phyloP scores from a whole-genome alignment of 305 asterid species.

The Ilex paraguariensis region DNA sequence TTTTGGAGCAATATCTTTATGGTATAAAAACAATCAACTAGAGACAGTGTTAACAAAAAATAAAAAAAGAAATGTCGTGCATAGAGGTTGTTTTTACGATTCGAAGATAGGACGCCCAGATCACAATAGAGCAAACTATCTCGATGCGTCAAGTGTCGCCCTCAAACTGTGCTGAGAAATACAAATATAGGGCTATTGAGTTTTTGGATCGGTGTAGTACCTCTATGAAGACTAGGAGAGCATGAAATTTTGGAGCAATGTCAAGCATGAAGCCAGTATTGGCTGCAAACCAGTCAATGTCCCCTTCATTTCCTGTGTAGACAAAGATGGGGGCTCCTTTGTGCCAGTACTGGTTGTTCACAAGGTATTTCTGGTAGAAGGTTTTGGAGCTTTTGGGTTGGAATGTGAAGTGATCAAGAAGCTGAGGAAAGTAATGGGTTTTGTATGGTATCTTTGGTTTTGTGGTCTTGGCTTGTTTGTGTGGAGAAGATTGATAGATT shows the following conservation, averaged over 20 bases:
- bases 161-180: too few species aligned
- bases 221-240: constrained; percentile 67
- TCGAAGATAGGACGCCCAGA: too few species aligned
- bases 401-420: constrained; percentile 72
- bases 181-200: not conserved
- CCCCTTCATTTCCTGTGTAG: constrained; percentile 78
- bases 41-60: too few species aligned
- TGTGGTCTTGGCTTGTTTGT: constrained; percentile 22
- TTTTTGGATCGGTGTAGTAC: constrained; percentile 18
- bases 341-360: constrained; percentile 51
- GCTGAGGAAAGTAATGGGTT: constrained; percentile 58
- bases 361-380: constrained; percentile 66
- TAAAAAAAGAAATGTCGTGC: too few species aligned
- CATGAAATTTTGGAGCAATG: constrained; percentile 63
- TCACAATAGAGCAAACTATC: too few species aligned
- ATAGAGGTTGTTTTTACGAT: too few species aligned
- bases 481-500: constrained; percentile 32
- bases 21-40: too few species aligned
- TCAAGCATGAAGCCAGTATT: constrained; percentile 74
- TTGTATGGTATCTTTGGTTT: constrained; percentile 44
- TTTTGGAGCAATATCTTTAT: too few species aligned
- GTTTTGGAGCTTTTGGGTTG: constrained; percentile 45
- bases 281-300: constrained; percentile 77
- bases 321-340: constrained; percentile 65
- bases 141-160: too few species aligned